Evolutionary conservation across 2,329 filamentous ascomycete genomes (phyloP).

Genomic region (Hymenoscyphus fraxineus): DNA sequence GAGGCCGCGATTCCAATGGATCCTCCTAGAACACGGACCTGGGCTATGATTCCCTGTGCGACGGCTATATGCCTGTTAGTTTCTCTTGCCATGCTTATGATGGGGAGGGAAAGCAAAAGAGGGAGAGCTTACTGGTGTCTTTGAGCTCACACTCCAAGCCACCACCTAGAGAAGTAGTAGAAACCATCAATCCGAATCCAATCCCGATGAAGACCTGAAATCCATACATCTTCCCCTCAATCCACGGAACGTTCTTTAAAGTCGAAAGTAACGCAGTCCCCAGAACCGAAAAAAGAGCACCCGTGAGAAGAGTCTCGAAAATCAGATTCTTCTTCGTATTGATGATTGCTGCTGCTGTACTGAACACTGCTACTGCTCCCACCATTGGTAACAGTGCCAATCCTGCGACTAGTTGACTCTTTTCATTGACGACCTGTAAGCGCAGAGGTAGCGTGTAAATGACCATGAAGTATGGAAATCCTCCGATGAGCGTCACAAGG

Average conservation of each 20-base stretch:
- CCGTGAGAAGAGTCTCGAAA: constrained; percentile 46
- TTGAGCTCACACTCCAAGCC: constrained; percentile 46
- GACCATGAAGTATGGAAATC: constrained; percentile 55
- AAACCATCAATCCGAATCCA: constrained; percentile 49
- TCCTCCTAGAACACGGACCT: constrained; percentile 57
- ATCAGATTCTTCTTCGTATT: constrained; percentile 54
- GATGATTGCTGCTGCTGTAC: constrained; percentile 51
- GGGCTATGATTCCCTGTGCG: constrained; percentile 56
- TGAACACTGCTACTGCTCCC: constrained; percentile 52
- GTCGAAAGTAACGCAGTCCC: constrained; percentile 49
- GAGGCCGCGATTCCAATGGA: constrained; percentile 55
- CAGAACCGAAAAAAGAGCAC: constrained; percentile 49
- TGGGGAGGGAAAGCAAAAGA: neutral
- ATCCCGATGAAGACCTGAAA: constrained; percentile 56
- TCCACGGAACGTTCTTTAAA: constrained; percentile 11
- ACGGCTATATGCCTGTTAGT: constrained; percentile 36
- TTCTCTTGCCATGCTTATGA: neutral
- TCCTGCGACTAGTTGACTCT: constrained; percentile 51
- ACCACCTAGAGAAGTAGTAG: constrained; percentile 45
- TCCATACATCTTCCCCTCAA: constrained; percentile 39
- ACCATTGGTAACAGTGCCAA: constrained; percentile 57
- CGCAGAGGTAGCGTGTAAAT: constrained; percentile 56
- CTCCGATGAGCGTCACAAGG: constrained; percentile 51
- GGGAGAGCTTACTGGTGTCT: constrained; percentile 25
- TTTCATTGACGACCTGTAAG: constrained; percentile 55